Conservation (phyloP, 805 yeast species). For the Cyberlindnera samutprakarnensis region DNA sequence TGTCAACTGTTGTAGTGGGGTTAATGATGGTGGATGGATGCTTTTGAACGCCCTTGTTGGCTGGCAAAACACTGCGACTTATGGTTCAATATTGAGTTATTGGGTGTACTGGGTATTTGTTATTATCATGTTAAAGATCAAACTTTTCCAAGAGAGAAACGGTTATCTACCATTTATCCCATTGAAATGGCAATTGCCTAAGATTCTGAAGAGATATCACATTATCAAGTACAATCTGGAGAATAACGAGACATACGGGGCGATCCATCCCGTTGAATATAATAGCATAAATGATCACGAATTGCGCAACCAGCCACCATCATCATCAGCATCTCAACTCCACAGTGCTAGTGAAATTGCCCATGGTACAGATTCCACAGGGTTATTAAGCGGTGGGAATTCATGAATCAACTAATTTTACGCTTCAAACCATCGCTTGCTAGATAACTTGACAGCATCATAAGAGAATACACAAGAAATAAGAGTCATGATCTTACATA, state of each 20-base stretch:
- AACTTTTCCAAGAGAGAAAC: constrained; percentile 46
- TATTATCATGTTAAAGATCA: constrained; percentile 35
- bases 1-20: constrained; percentile 89
- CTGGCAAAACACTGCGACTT: constrained; percentile 92
- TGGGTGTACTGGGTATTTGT: constrained; percentile 60
- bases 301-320: too few relatives aligned
- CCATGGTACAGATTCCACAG: not conserved
- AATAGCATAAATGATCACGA: constrained; percentile 5
- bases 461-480: too few relatives aligned
- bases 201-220: constrained; percentile 34
- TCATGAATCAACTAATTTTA: too few relatives aligned
- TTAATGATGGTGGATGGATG: constrained; percentile 91
- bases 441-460: too few relatives aligned
- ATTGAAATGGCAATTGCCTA: constrained; percentile 48
- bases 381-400: not conserved
- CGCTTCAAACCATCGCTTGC: too few relatives aligned
- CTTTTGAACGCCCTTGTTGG: constrained; percentile 81
- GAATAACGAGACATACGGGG: constrained; percentile 24
- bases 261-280: constrained; percentile 3
- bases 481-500: too few relatives aligned
- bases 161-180: constrained; percentile 63
- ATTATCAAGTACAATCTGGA: constrained; percentile 28
- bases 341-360: too few relatives aligned
- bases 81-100: constrained; percentile 76
- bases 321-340: too few relatives aligned